phyloP scores from a whole-genome alignment of 2,329 filamentous ascomycete species.

The Monosporascus sp. region DNA sequence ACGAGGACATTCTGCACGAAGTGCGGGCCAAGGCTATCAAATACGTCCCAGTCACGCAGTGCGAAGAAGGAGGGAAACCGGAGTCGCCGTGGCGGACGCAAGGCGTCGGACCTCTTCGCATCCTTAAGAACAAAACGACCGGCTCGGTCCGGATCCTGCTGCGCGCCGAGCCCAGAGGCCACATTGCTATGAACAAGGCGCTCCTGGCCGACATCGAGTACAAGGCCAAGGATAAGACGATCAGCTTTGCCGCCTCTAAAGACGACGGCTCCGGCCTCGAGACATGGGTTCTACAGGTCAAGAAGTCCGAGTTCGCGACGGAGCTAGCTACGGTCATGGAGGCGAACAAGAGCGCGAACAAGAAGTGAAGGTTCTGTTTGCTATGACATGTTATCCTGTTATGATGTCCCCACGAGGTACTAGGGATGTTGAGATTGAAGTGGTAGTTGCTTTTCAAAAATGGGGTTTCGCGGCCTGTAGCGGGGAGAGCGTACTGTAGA shows the following conservation, averaged over 20 bases:
- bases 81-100: slow-evolving; percentile 62
- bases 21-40: slow-evolving; percentile 66
- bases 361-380: slow-evolving; percentile 32
- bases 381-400: neutral
- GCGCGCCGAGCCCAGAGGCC: slow-evolving; percentile 70
- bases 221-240: slow-evolving; percentile 54
- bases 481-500: neutral
- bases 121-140: slow-evolving; percentile 70
- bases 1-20: slow-evolving; percentile 67
- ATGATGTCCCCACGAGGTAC: neutral
- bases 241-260: slow-evolving; percentile 54
- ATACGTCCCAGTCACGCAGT: slow-evolving; percentile 43
- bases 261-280: slow-evolving; percentile 57
- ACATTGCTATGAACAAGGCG: slow-evolving; percentile 66
- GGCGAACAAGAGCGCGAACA: slow-evolving; percentile 52
- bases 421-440: neutral
- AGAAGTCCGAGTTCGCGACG: slow-evolving; percentile 47
- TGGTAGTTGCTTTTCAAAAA: neutral
- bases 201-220: slow-evolving; percentile 60
- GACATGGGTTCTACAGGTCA: slow-evolving; percentile 68
- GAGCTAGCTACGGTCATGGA: slow-evolving; percentile 48
- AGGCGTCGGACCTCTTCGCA: slow-evolving; percentile 65
- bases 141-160: slow-evolving; percentile 64
- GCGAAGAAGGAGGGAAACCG: slow-evolving; percentile 43
- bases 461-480: neutral